phyloP scores from a whole-genome alignment of 805 yeast species.

The Wickerhamomyces silvicola region DNA sequence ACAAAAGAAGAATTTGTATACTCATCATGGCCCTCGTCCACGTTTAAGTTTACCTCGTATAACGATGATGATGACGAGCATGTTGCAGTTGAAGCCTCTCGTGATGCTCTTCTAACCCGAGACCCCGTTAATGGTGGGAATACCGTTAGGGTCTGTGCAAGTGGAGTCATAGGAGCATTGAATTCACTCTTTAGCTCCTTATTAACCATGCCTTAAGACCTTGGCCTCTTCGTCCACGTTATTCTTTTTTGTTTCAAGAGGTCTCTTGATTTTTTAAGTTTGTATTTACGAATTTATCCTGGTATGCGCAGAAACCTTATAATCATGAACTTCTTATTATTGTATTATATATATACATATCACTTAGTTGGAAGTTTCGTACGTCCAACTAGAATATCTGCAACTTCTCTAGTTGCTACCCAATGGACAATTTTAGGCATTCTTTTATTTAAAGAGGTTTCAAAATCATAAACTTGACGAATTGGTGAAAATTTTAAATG shows the following conservation, averaged over 20 bases:
- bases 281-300: too few species aligned
- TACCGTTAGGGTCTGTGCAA: background rate
- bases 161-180: background rate
- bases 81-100: background rate
- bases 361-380: constrained; percentile 10
- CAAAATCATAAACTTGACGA: constrained; percentile 74
- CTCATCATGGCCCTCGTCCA: too few species aligned
- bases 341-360: too few species aligned
- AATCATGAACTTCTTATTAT: background rate
- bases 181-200: background rate
- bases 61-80: constrained; percentile 2
- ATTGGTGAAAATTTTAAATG: constrained; percentile 71
- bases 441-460: constrained; percentile 74
- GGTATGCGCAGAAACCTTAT: background rate
- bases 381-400: constrained; percentile 82
- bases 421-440: constrained; percentile 88
- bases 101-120: background rate
- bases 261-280: too few species aligned
- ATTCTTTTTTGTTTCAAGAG: too few species aligned
- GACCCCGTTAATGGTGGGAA: background rate
- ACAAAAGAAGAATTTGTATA: too few species aligned
- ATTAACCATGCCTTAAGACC: background rate
- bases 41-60: too few species aligned
- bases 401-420: constrained; percentile 66
- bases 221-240: too few species aligned